These are phyloP conservation scores for Neohortaea acidophila DNA, from an alignment of 495 filamentous ascomycete species.

Conservation along the genomic window DNA sequence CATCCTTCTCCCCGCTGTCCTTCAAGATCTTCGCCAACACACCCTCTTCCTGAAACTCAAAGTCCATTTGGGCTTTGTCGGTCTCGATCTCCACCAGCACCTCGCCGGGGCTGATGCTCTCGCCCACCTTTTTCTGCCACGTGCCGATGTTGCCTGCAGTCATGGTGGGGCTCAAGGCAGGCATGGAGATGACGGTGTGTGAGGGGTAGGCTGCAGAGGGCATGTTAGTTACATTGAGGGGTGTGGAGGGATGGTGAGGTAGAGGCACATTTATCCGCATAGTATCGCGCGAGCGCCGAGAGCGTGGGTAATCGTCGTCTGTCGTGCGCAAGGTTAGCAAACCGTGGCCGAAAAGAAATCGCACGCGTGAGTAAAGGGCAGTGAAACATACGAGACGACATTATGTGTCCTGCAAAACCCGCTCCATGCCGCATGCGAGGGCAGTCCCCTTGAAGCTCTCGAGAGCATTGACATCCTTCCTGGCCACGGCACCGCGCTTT, in stretches of 20 bases:
- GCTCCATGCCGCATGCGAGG: slow-evolving; percentile 11
- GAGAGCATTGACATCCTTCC: no score
- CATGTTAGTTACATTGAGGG: slow-evolving; percentile 16
- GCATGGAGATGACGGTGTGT: slow-evolving; percentile 94
- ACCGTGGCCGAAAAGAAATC: background rate
- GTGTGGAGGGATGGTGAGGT: background rate
- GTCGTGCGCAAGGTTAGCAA: background rate
- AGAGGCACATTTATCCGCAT: slow-evolving; percentile 67
- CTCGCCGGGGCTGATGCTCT: slow-evolving; percentile 76
- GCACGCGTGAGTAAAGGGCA: background rate
- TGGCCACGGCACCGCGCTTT: no score
- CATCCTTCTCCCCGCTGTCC: slow-evolving; percentile 85
- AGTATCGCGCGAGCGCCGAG: slow-evolving; percentile 51
- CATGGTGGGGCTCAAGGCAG: slow-evolving; percentile 96
- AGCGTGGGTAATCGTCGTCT: slow-evolving; percentile 32
- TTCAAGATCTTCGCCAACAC: slow-evolving; percentile 89
- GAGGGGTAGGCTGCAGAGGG: slow-evolving; percentile 58
- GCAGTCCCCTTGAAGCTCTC: slow-evolving; percentile 23
- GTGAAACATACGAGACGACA: slow-evolving; percentile 10
- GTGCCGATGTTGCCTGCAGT: slow-evolving; percentile 86
- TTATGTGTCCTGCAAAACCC: slow-evolving; percentile 16
- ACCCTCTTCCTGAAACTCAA: slow-evolving; percentile 98
- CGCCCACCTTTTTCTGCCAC: slow-evolving; percentile 96
- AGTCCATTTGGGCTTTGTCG: slow-evolving; percentile 99
- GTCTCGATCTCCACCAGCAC: slow-evolving; percentile 99